Evolutionary conservation across 2,329 filamentous ascomycete species (phyloP), one percentile per base, ranked within the genome.

Genomic region (Phialocephala sp.): DNA sequence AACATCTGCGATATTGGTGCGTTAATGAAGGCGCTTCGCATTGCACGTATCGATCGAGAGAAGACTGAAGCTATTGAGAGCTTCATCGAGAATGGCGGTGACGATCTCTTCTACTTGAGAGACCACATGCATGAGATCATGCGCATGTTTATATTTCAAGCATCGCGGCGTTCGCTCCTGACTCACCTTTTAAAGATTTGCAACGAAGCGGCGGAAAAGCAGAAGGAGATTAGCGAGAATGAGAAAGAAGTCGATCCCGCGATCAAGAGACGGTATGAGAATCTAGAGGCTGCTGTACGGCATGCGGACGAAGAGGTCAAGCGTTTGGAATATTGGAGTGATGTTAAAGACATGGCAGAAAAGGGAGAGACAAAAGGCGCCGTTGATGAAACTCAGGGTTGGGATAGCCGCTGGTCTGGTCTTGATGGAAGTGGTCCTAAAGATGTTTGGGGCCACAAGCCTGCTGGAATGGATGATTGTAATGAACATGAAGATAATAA

Each of bases 71-170:
- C 90, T 0, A 85, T 97, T 24, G 88, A 91, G 72, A 91, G 87
- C 68, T 99, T 97, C 75, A 82, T 97, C n/a, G 82, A 88, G 50
- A 84, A 95, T 61, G 91, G 87, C 22, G 87, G 87, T 6, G 88
- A 91, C 27, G 93, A 97, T 72, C 80, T 98, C 35, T 84, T 84
- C 62, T 91, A 93, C 67, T 81, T 99, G 84, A 90, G 63, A n/a
- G 66, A 73, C 24, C 84, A 89, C 76, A 94, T 97, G 84, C 90
- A 92, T 63, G 88, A 93, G 54, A 91, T 97, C 71, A 94, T 97
- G 93, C 83, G 87, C 0, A 83, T 91, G 65, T 92, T 98, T 73
- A 84, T 99, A 22, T 99, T 97, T 76, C 94, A 98, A 77, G 89
- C 90, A 20, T 97, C 94, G 2, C 87, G 94, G 27, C 87, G 90